Evolutionary conservation across 495 filamentous ascomycete genomes (phyloP).

Genomic region (Melanomma pulvis-pyrius): DNA sequence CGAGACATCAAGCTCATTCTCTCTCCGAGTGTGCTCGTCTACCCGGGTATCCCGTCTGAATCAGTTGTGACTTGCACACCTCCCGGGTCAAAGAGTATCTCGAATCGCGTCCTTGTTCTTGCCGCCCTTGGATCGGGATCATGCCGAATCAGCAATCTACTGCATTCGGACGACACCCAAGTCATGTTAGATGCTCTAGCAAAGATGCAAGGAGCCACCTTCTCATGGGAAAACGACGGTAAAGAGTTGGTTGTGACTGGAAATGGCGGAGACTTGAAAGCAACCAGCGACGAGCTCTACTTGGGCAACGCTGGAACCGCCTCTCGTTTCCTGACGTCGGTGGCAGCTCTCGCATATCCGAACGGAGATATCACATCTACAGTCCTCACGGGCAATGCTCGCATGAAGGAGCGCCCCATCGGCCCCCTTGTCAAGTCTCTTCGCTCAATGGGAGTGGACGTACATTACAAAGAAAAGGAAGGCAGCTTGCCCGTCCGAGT

Average conservation of each 20-base stretch:
- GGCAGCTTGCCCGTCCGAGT: conserved; percentile 84
- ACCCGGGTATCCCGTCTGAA: conserved; percentile 64
- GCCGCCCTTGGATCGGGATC: conserved; percentile 87
- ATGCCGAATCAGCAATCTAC: conserved; percentile 84
- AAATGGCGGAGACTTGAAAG: conserved; percentile 80
- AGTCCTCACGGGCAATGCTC: conserved; percentile 86
- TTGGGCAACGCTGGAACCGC: conserved; percentile 97
- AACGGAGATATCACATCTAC: conserved; percentile 62
- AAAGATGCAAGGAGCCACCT: conserved; percentile 83
- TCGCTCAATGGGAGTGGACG: conserved; percentile 74
- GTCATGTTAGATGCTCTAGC: conserved; percentile 91
- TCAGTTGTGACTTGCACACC: conserved; percentile 77
- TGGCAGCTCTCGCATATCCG: conserved; percentile 79
- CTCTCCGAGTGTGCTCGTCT: conserved; percentile 74
- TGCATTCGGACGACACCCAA: conserved; percentile 96
- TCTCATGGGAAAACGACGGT: conserved; percentile 92
- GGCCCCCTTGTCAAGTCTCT: conserved; percentile 92
- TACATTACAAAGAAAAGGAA: conserved; percentile 80
- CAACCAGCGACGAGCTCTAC: conserved; percentile 77
- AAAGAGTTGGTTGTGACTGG: conserved; percentile 87
- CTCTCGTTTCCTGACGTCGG: conserved; percentile 91
- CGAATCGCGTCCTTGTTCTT: conserved; percentile 89
- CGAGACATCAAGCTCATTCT: conserved; percentile 81
- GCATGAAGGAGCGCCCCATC: conserved; percentile 96
- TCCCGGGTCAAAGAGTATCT: conserved; percentile 97